These are phyloP conservation scores for Schwanniomyces sp. DNA, from an alignment of 805 yeast genomes.

Conservation along the genomic window DNA sequence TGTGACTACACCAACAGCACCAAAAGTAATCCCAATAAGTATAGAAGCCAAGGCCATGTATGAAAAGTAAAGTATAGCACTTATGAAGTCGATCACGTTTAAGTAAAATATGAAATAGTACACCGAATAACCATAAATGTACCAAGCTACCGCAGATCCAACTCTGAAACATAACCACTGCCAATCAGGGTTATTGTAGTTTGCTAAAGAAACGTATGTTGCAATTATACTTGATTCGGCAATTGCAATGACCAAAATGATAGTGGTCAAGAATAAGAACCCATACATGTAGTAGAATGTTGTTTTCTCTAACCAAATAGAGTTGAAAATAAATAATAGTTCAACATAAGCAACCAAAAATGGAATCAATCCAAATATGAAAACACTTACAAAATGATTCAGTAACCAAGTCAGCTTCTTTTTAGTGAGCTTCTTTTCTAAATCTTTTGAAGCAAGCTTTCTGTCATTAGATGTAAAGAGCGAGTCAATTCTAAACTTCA, in stretches of 20 bases:
- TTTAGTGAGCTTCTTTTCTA: background rate
- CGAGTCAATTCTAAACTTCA: slow-evolving; percentile 20
- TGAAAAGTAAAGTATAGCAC: slow-evolving; percentile 65
- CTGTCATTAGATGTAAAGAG: slow-evolving; percentile 9
- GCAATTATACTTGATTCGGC: slow-evolving; percentile 72
- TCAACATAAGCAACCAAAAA: slow-evolving; percentile 82
- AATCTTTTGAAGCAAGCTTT: background rate
- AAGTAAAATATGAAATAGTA: slow-evolving; percentile 62
- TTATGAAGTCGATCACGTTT: slow-evolving; percentile 64
- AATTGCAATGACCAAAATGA: slow-evolving; percentile 60
- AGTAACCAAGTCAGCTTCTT: slow-evolving; percentile 17
- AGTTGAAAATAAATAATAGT: slow-evolving; percentile 66
- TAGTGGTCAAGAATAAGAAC: slow-evolving; percentile 61
- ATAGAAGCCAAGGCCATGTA: slow-evolving; percentile 67
- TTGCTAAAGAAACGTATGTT: slow-evolving; percentile 58
- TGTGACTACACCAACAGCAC: slow-evolving; percentile 70
- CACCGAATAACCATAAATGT: slow-evolving; percentile 63
- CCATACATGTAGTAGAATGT: slow-evolving; percentile 81
- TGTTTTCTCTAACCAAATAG: slow-evolving; percentile 78
- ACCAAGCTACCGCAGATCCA: slow-evolving; percentile 70
- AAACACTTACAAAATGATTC: slow-evolving; percentile 25
- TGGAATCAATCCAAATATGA: slow-evolving; percentile 70
- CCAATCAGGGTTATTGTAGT: slow-evolving; percentile 64
- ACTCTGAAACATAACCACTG: slow-evolving; percentile 78
- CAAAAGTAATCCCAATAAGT: slow-evolving; percentile 68